phyloP scores from a whole-genome alignment of 306 rosid genomes.

The Vigna trinervia region DNA sequence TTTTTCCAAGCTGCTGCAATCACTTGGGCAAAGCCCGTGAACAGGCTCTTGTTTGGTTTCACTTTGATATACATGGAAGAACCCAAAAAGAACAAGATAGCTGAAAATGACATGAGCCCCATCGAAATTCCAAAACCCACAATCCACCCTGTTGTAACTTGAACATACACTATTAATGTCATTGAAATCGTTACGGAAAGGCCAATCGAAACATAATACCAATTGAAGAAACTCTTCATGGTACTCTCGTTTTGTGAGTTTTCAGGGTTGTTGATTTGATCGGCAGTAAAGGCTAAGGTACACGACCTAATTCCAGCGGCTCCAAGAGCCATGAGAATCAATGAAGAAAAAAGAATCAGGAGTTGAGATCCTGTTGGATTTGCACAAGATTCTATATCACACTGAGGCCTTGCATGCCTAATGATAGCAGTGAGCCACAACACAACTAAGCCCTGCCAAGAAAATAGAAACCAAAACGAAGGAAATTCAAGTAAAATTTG shows the following conservation, averaged over 20 bases:
- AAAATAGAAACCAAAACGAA: not conserved
- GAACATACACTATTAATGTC: constrained; percentile 68
- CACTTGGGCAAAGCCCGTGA: constrained; percentile 62
- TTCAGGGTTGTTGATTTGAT: constrained; percentile 62
- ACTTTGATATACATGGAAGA: constrained; percentile 54
- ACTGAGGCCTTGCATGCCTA: constrained; percentile 70
- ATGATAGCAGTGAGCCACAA: constrained; percentile 71
- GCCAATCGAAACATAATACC: constrained; percentile 84
- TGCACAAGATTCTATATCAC: constrained; percentile 51
- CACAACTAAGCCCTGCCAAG: constrained; percentile 59
- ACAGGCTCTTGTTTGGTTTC: constrained; percentile 62
- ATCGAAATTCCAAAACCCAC: constrained; percentile 74
- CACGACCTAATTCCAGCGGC: constrained; percentile 85
- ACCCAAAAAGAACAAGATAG: constrained; percentile 66
- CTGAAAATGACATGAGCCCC: constrained; percentile 68
- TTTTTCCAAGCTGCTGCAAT: constrained; percentile 69
- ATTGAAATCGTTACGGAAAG: constrained; percentile 58
- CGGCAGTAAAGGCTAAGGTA: constrained; percentile 75
- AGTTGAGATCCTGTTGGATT: constrained; percentile 50
- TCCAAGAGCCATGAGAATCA: constrained; percentile 71
- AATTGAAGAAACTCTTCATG: constrained; percentile 72
- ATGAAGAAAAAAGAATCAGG: constrained; percentile 55
- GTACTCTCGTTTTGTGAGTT: constrained; percentile 51
- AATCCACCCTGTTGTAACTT: constrained; percentile 66
- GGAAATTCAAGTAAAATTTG: too few relatives aligned